These are phyloP conservation scores for Phytophthora pluvialis DNA, from an alignment of 352 stramenopile species.

Conservation along the genomic window DNA sequence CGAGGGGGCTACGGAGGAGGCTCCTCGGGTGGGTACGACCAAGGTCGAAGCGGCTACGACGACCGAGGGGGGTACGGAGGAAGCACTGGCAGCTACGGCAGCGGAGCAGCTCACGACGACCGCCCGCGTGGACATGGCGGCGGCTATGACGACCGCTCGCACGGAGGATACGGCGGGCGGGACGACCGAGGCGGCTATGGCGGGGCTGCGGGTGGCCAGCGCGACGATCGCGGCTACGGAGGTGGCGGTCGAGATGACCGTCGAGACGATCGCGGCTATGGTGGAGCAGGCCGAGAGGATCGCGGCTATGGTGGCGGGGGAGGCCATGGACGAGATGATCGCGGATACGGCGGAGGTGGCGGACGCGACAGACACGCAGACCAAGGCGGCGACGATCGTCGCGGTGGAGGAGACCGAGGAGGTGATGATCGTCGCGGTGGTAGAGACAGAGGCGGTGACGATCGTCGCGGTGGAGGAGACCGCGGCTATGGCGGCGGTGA, in stretches of 20 bases:
- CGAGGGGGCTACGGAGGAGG: conserved; percentile 15
- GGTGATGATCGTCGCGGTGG: conserved; percentile 34
- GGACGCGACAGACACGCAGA: conserved; percentile 14
- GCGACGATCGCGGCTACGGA: neutral
- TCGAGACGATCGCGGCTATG: conserved; percentile 28
- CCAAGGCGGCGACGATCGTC: conserved; percentile 22
- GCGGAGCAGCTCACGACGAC: neutral
- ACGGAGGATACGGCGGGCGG: conserved; percentile 7
- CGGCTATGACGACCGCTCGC: conserved; percentile 27
- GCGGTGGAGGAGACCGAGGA: conserved; percentile 10
- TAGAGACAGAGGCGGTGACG: neutral
- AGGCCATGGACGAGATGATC: conserved; percentile 11
- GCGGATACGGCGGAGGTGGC: conserved; percentile 20
- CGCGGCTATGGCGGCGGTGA: conserved; percentile 6
- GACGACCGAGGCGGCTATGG: conserved; percentile 18
- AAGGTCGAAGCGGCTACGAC: conserved; percentile 30
- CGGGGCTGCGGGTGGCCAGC: neutral
- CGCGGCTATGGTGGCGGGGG: conserved; percentile 9
- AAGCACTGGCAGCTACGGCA: conserved; percentile 4
- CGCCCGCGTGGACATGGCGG: conserved; percentile 5
- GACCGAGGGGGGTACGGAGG: conserved; percentile 11
- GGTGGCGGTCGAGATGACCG: neutral
- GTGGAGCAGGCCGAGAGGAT: conserved; percentile 19
- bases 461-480: conserved; percentile 26
- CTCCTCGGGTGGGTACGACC: conserved; percentile 24